Percentiles rank a stretch among this genome's conserved stretches.
Conservation (phyloP, 768 basidiomycete species). For the Hydnum rufescens region DNA sequence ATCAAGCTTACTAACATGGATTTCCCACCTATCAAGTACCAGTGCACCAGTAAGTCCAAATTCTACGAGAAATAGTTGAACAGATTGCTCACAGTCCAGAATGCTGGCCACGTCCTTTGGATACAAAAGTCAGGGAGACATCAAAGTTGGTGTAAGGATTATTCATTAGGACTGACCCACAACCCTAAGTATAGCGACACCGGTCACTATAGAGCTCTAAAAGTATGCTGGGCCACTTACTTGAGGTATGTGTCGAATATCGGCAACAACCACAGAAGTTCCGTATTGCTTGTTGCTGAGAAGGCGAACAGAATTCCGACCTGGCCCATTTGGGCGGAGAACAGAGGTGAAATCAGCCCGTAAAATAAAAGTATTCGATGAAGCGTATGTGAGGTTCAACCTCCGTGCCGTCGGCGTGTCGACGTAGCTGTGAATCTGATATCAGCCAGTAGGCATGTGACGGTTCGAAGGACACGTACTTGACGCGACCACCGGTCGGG, state of each 20-base stretch:
- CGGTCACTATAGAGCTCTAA: too few species aligned
- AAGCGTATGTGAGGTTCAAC: slow-evolving; percentile 38
- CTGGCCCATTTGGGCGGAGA: slow-evolving; percentile 29
- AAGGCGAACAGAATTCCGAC: slow-evolving; percentile 39
- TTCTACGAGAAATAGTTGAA: too few species aligned
- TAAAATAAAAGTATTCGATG: slow-evolving; percentile 26
- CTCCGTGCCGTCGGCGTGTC: slow-evolving; percentile 27
- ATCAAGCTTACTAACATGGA: too few species aligned
- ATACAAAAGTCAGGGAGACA: too few species aligned
- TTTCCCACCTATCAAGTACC: too few species aligned
- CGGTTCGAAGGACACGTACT: slow-evolving; percentile 16
- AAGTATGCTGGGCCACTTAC: slow-evolving; percentile 8
- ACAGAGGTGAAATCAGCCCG: slow-evolving; percentile 33
- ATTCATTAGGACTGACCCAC: slow-evolving; percentile 1
- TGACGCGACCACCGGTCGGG: slow-evolving; percentile 45
- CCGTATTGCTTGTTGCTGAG: slow-evolving; percentile 32
- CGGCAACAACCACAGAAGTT: slow-evolving; percentile 33
- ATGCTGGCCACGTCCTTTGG: slow-evolving; percentile 36
- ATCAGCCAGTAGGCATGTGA: not conserved
- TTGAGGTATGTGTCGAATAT: slow-evolving; percentile 42
- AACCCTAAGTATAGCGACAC: not conserved
- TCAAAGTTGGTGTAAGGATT: too few species aligned
- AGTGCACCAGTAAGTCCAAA: too few species aligned
- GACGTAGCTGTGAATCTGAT: slow-evolving; percentile 24
- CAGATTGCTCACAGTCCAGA: slow-evolving; percentile 9